Conservation (phyloP, 2,329 filamentous ascomycete species). For the Diaporthe eres region DNA sequence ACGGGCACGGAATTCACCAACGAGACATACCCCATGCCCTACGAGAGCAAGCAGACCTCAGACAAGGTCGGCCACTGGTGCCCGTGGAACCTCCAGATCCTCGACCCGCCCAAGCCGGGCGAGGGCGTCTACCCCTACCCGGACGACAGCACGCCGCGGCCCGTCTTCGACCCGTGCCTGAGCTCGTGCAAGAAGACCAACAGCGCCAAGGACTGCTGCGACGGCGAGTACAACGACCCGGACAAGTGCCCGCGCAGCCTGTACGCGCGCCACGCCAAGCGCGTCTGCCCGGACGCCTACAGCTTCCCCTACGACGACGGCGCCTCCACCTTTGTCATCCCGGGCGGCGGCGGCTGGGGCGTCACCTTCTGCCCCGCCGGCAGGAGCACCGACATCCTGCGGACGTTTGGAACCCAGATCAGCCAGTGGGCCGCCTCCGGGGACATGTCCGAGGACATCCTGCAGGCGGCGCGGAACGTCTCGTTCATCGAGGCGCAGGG, state of each 20-base stretch:
- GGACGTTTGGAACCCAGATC: conserved; percentile 65
- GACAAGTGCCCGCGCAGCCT: conserved; percentile 74
- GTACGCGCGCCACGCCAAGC: conserved; percentile 80
- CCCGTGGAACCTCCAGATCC: conserved; percentile 82
- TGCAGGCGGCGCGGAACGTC: conserved; percentile 52
- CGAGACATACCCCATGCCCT: conserved; percentile 75
- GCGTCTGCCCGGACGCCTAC: conserved; percentile 87
- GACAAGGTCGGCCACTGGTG: conserved; percentile 78
- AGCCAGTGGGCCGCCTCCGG: conserved; percentile 61
- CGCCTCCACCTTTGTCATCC: conserved; percentile 73
- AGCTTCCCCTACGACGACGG: conserved; percentile 78
- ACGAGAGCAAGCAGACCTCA: conserved; percentile 72
- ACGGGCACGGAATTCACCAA: conserved; percentile 75
- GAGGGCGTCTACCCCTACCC: conserved; percentile 86
- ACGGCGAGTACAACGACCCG: conserved; percentile 75
- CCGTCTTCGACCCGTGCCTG: conserved; percentile 82
- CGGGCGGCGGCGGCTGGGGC: conserved; percentile 81
- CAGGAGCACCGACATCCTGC: conserved; percentile 71
- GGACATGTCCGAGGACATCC: conserved; percentile 52
- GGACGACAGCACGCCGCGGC: conserved; percentile 79
- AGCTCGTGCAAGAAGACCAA: conserved; percentile 82
- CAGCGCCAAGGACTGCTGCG: conserved; percentile 80
- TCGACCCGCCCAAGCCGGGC: conserved; percentile 77
- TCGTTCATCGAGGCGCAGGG: conserved; percentile 51
- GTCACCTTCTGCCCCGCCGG: conserved; percentile 81